These are phyloP conservation scores for Colletotrichum tanaceti DNA, from an alignment of 2,329 filamentous ascomycete species.

Conservation along the genomic window DNA sequence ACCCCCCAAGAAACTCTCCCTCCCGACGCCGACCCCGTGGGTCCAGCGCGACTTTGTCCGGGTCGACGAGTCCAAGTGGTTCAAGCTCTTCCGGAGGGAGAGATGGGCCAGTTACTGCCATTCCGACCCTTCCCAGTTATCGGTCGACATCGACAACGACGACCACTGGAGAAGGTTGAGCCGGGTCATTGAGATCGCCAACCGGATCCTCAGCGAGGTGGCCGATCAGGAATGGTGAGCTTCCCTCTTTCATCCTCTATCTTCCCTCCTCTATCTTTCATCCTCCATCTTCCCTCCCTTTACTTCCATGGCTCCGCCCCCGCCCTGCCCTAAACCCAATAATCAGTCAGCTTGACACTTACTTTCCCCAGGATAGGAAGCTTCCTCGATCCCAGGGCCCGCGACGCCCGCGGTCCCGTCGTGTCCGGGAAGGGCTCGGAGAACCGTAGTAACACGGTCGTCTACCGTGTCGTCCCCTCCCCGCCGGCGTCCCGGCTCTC, in stretches of 20 bases:
- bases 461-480: conserved; percentile 5
- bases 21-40: not conserved
- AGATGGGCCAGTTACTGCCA: conserved; percentile 11
- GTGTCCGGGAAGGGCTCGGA: not conserved
- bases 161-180: not conserved
- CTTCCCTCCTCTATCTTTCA: too few relatives aligned
- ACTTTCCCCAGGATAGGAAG: not conserved
- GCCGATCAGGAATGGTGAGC: conserved; percentile 17
- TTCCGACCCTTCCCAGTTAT: not conserved
- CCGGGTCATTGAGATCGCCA: conserved; percentile 19
- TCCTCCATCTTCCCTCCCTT: too few relatives aligned
- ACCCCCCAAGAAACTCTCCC: too few relatives aligned
- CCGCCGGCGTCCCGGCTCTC: not conserved
- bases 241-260: not conserved
- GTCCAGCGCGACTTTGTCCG: conserved; percentile 8
- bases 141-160: conserved; percentile 17
- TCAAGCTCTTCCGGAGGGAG: conserved; percentile 17
- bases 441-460: not conserved
- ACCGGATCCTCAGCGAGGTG: conserved; percentile 15
- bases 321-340: not conserved
- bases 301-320: too few relatives aligned
- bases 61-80: conserved; percentile 26
- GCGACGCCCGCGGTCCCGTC: not conserved
- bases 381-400: not conserved
- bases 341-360: not conserved